Evolutionary conservation across 139 green algal species (phyloP).

Genomic region (Chloropicon primus): DNA sequence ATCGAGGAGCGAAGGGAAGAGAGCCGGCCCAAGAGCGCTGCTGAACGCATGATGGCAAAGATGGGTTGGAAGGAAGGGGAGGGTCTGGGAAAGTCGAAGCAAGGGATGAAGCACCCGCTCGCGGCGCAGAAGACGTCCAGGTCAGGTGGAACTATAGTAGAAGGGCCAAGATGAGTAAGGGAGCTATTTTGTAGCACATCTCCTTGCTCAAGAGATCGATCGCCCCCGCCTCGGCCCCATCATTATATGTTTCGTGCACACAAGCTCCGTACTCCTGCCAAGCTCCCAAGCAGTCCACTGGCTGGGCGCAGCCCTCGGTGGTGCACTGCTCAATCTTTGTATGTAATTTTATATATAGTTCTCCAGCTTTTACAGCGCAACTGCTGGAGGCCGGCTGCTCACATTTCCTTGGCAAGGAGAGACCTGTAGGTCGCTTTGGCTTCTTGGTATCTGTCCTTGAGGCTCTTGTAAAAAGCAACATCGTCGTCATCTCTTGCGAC

Average conservation of each 20-base stretch:
- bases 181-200: too few relatives aligned
- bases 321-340: neutral
- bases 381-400: too few relatives aligned
- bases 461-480: neutral
- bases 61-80: slow-evolving; percentile 90
- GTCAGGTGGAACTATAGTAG: slow-evolving; percentile 56
- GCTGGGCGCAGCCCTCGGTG: too few relatives aligned
- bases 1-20: slow-evolving; percentile 13
- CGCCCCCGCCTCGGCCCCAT: neutral
- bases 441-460: neutral
- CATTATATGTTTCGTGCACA: neutral
- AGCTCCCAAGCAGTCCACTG: neutral
- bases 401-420: neutral
- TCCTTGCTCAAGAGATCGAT: neutral
- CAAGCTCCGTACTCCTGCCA: neutral
- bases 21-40: neutral
- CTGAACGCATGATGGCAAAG: slow-evolving; percentile 81
- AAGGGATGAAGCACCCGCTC: slow-evolving; percentile 82
- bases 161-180: slow-evolving; percentile 18
- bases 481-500: too few relatives aligned
- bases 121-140: slow-evolving; percentile 58
- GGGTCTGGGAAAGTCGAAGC: slow-evolving; percentile 45
- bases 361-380: too few relatives aligned
- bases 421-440: neutral
- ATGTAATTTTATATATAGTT: too few relatives aligned